Percentiles rank a stretch among this genome's conserved stretches.
phyloP scores from a whole-genome alignment of 2,329 filamentous ascomycete species.

The Paraconiothyrium sp. region DNA sequence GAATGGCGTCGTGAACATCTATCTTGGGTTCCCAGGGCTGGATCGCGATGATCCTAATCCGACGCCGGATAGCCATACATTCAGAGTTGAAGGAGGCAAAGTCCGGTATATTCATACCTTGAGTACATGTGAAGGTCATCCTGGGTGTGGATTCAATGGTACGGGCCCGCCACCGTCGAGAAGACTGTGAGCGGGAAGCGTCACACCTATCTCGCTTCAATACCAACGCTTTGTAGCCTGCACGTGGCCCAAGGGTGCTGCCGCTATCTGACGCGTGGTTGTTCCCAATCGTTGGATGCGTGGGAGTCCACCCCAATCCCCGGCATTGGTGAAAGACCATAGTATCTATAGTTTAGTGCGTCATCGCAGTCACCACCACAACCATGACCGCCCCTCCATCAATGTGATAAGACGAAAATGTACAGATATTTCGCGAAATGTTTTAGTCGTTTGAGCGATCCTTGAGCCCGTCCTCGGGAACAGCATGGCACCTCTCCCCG shows the following conservation, averaged over 20 bases:
- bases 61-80: slow-evolving; percentile 37
- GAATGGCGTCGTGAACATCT: slow-evolving; percentile 37
- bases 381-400: not conserved
- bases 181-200: not conserved
- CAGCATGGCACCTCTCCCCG: slow-evolving; percentile 13
- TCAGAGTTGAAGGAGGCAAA: slow-evolving; percentile 37
- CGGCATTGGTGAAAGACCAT: not conserved
- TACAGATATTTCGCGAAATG: too few species aligned
- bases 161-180: not conserved
- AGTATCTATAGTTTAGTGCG: not conserved
- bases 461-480: not conserved
- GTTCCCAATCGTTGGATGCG: not conserved
- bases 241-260: not conserved
- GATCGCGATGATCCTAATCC: slow-evolving; percentile 25
- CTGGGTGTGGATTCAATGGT: slow-evolving; percentile 29
- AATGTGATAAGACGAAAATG: too few species aligned
- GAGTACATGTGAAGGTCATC: slow-evolving; percentile 32
- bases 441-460: not conserved
- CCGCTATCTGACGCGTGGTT: not conserved
- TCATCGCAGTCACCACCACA: not conserved
- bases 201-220: not conserved
- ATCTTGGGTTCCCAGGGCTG: slow-evolving; percentile 33
- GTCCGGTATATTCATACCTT: slow-evolving; percentile 35
- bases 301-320: not conserved
- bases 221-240: too few species aligned